Evolutionary conservation across 2,329 filamentous ascomycete genomes (phyloP), one percentile per base, ranked within the genome.

Genomic region (Colletotrichum echinochloae): DNA sequence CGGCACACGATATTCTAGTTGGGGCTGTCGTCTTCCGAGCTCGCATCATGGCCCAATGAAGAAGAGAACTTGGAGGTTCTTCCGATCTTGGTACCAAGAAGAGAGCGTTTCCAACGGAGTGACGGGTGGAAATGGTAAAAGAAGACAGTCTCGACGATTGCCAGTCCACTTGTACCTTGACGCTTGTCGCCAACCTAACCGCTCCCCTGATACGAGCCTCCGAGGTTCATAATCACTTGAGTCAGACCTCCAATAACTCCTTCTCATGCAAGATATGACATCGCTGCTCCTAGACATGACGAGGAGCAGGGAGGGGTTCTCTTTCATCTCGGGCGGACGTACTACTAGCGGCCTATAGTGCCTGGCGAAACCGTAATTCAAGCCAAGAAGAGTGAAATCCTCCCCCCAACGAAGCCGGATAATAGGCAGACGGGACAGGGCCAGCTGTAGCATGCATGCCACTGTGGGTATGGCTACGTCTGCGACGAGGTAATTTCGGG

Each of bases 391-490:
- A 46, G 28, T 59, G 30, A 30, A 30, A 8, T 57, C 35, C 41
- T 44, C 33, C 18, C 28, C 30, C 49, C 30, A 18, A 62, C 16
- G 56, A 52, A 39, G 52, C 61, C 26, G 63, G 51, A 54, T 5
- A 54, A 7, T 20, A 62, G 23, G 46, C 68, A 61, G 59, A 71
- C 52, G 62, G 52, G 64, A 55, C 52, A 39, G 23, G 57, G 18
- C 57, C 59, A 62, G 44, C 68, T 63, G 68, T 57, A 71, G 52
- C n/a, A 63, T 71, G 68, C 64, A 71, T 46, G 64, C 68, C 57
- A 35, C 46, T 63, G 57, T 68, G 57, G 68, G 39, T 67, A 54
- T 63, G 35, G 57, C 52, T 60, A 57, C 52, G 46, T 68, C 68
- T 57, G 23, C 52, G 54, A 59, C 37, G 20, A 59, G 56, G 52